These are phyloP conservation scores for Moesziomyces sp. DNA, from an alignment of 1,284 basidiomycete genomes.

Conservation along the genomic window DNA sequence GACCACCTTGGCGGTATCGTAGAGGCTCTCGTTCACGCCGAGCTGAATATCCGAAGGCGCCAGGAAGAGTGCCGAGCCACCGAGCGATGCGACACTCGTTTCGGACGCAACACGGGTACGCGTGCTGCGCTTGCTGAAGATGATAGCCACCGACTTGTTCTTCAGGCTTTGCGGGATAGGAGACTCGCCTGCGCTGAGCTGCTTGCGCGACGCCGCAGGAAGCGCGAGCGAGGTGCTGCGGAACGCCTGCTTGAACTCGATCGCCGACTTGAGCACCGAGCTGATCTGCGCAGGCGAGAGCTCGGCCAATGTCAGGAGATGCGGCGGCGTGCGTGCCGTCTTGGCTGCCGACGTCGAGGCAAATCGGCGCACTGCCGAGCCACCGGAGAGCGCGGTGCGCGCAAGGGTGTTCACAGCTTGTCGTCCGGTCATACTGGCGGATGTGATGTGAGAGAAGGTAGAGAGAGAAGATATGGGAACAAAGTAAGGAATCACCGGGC, in stretches of 20 bases:
- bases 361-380: constrained; percentile 16
- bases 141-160: constrained; percentile 83
- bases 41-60: constrained; percentile 91
- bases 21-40: constrained; percentile 89
- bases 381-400: constrained; percentile 3
- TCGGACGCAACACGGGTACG: constrained; percentile 90
- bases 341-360: constrained; percentile 28
- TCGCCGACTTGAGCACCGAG: constrained; percentile 75
- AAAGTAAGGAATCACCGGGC: background rate
- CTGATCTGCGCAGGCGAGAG: constrained; percentile 78
- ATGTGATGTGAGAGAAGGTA: background rate
- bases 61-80: constrained; percentile 90
- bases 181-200: constrained; percentile 30
- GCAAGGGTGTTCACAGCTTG: constrained; percentile 15
- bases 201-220: constrained; percentile 31
- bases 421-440: constrained; percentile 26
- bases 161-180: constrained; percentile 73
- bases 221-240: constrained; percentile 72
- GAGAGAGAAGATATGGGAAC: background rate
- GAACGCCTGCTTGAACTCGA: constrained; percentile 73
- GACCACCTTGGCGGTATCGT: constrained; percentile 84
- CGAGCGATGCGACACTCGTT: constrained; percentile 70
- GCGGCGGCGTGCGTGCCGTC: constrained; percentile 22
- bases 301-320: constrained; percentile 84
- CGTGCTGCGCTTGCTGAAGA: constrained; percentile 93